phyloP scores from a whole-genome alignment of 768 basidiomycete genomes.

The Amanita jacksonii region DNA sequence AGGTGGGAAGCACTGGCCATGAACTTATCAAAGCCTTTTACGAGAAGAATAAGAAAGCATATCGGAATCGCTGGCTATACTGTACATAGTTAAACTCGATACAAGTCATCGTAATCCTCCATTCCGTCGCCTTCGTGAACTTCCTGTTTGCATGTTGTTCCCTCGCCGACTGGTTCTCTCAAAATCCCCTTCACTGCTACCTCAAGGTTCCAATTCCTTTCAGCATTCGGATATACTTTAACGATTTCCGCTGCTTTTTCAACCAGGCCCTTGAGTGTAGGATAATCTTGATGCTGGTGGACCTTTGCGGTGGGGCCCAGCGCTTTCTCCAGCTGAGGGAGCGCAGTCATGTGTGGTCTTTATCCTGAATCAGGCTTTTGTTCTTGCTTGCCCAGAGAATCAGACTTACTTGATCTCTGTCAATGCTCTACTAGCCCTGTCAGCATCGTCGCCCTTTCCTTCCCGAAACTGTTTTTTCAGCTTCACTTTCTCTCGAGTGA shows the following conservation, averaged over 20 bases:
- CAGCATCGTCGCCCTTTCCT: constrained; percentile 23
- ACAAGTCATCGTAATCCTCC: too few species aligned
- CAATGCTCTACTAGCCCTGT: constrained; percentile 20
- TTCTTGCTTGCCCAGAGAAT: constrained; percentile 11
- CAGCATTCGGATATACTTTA: constrained; percentile 15
- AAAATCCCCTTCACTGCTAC: constrained; percentile 26
- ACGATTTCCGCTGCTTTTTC: constrained; percentile 20
- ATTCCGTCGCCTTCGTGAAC: too few species aligned
- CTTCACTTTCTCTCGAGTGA: constrained; percentile 20
- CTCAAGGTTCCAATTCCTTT: constrained; percentile 17
- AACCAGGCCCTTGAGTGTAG: constrained; percentile 19
- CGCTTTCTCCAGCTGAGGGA: neutral
- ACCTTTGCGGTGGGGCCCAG: neutral
- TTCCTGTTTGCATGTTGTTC: too few species aligned
- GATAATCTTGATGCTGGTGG: neutral
- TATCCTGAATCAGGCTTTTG: neutral
- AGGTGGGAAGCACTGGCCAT: too few species aligned
- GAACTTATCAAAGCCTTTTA: too few species aligned
- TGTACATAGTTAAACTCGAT: too few species aligned
- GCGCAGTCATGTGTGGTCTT: neutral
- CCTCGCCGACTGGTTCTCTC: too few species aligned
- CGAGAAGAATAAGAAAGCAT: too few species aligned
- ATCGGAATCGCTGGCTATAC: too few species aligned
- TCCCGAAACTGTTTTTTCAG: constrained; percentile 20
- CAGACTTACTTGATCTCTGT: constrained; percentile 24